Conservation (phyloP, 495 filamentous ascomycete genomes). For the Xylaria acuta region DNA sequence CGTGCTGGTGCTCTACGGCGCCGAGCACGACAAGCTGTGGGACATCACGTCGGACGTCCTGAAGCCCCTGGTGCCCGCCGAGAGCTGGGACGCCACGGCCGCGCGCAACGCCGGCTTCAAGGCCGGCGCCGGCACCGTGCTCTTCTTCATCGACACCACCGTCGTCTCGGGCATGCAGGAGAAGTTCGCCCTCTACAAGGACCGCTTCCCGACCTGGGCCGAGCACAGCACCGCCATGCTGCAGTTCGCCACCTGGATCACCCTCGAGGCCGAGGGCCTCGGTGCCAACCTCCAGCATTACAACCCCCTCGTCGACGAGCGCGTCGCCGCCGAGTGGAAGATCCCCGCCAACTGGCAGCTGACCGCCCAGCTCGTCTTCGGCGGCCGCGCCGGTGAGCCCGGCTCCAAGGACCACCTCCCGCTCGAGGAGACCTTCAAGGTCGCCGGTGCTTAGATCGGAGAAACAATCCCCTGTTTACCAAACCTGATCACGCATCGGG, state of each 20-base stretch:
- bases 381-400: constrained; percentile 55
- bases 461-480: background rate
- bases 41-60: constrained; percentile 60
- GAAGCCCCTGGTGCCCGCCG: constrained; percentile 63
- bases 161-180: constrained; percentile 58
- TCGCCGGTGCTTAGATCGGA: constrained; percentile 46
- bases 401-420: constrained; percentile 62
- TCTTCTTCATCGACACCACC: constrained; percentile 69
- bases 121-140: constrained; percentile 64
- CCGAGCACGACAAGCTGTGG: constrained; percentile 71
- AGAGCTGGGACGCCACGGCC: constrained; percentile 56
- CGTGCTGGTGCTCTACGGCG: constrained; percentile 64
- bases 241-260: constrained; percentile 70
- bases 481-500: background rate
- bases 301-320: constrained; percentile 68
- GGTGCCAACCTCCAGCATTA: constrained; percentile 80
- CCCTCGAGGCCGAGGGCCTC: constrained; percentile 71
- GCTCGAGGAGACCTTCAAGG: constrained; percentile 61
- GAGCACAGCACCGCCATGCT: constrained; percentile 69
- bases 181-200: constrained; percentile 62
- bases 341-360: constrained; percentile 66
- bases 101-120: constrained; percentile 57
- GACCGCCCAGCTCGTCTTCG: constrained; percentile 67
- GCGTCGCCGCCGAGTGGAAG: constrained; percentile 63
- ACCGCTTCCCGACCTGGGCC: constrained; percentile 68